Evolutionary conservation across 2,329 filamentous ascomycete species (phyloP).

Genomic region (Alternaria longipes): DNA sequence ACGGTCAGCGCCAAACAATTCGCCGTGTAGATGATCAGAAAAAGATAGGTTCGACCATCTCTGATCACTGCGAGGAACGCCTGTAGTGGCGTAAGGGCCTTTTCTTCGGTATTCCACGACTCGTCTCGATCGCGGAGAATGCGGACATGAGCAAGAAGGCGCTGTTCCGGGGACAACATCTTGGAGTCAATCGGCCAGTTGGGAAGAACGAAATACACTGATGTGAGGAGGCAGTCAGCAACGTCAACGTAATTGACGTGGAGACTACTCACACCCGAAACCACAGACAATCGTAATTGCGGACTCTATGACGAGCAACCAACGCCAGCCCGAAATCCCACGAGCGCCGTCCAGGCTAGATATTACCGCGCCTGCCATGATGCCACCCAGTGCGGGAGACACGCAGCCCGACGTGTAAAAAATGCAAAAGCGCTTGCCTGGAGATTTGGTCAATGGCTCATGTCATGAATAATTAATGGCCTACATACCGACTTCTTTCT

Average conservation of each 20-base stretch:
- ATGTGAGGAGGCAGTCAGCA: not conserved
- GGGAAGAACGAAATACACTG: slow-evolving; percentile 8
- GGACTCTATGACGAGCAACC: slow-evolving; percentile 4
- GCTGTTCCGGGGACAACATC: slow-evolving; percentile 1
- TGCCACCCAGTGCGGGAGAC: slow-evolving; percentile 9
- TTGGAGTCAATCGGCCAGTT: not conserved
- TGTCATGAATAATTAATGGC: not conserved
- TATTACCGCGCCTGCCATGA: slow-evolving; percentile 12
- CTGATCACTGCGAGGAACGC: slow-evolving; percentile 7
- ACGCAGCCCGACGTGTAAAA: slow-evolving; percentile 15
- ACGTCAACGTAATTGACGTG: not conserved
- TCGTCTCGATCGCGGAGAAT: not conserved
- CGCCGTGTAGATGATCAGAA: slow-evolving; percentile 9
- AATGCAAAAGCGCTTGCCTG: slow-evolving; percentile 17
- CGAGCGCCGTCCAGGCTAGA: slow-evolving; percentile 9
- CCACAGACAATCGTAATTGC: slow-evolving; percentile 8
- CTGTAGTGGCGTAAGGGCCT: slow-evolving; percentile 6
- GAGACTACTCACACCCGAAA: not conserved
- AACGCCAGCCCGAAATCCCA: slow-evolving; percentile 12
- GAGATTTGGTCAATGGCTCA: not conserved
- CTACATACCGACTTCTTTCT: not conserved
- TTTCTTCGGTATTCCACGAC: not conserved
- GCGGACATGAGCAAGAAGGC: slow-evolving; percentile 11
- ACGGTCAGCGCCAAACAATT: slow-evolving; percentile 4
- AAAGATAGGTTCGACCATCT: slow-evolving; percentile 10